A percentile compares a stretch with the other conserved stretches of the same genome.
These are phyloP conservation scores for Misopates orontium DNA, from an alignment of 257 asterid genomes.

Conservation along the genomic window DNA sequence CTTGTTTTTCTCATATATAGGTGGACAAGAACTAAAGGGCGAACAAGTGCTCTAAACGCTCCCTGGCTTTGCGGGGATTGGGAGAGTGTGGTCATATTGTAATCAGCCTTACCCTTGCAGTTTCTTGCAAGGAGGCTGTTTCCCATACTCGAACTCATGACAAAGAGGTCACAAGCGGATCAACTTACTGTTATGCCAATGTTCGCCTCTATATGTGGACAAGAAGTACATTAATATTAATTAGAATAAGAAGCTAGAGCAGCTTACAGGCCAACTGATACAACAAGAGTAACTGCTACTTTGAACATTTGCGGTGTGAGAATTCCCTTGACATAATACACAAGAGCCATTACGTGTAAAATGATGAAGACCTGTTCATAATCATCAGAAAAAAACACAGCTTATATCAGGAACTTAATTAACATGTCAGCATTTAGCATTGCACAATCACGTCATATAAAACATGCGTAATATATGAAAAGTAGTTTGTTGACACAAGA, in stretches of 20 bases:
- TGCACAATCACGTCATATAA: constrained; percentile 7
- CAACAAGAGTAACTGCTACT: constrained; percentile 91
- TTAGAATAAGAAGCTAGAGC: constrained; percentile 19
- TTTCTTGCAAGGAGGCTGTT: too few species aligned
- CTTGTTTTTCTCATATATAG: too few species aligned
- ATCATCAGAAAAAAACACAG: constrained; percentile 21
- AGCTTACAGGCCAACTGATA: constrained; percentile 87
- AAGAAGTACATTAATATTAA: constrained; percentile 4
- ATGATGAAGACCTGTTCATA: constrained; percentile 80
- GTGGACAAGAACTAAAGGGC: background rate
- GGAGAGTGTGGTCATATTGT: too few species aligned
- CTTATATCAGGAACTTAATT: constrained; percentile 12
- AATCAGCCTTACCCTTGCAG: too few species aligned
- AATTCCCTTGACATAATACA: constrained; percentile 83
- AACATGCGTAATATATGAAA: constrained; percentile 9
- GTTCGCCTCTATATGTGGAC: background rate
- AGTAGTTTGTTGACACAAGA: background rate
- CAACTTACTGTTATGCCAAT: too few species aligned
- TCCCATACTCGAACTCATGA: too few species aligned
- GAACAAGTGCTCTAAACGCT: too few species aligned
- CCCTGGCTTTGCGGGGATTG: too few species aligned
- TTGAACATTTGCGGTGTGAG: constrained; percentile 93
- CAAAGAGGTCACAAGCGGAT: too few species aligned
- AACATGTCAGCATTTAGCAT: constrained; percentile 20
- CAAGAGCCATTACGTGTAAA: constrained; percentile 91